Evolutionary conservation across 495 filamentous ascomycete species (phyloP).

Genomic region (Penicillium odoratum): DNA sequence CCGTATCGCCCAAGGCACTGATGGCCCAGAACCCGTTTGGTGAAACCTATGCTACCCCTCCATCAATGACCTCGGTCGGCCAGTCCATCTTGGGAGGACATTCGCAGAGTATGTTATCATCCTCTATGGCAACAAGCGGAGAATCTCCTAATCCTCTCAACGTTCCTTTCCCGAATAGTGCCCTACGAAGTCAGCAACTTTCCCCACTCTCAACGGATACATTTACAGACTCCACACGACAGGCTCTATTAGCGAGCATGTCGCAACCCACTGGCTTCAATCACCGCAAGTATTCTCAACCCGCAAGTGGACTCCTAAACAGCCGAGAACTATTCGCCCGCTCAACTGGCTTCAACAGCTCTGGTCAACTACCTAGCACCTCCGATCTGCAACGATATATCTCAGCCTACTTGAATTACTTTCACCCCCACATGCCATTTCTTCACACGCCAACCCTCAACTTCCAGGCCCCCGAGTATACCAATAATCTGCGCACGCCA

Average conservation of each 20-base stretch:
- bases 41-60: constrained; percentile 54
- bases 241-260: constrained; percentile 79
- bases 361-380: constrained; percentile 76
- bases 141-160: constrained; percentile 56
- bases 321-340: constrained; percentile 46
- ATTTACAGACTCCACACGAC: constrained; percentile 92
- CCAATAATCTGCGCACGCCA: constrained; percentile 55
- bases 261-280: constrained; percentile 73
- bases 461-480: constrained; percentile 76
- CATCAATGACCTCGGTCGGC: constrained; percentile 63
- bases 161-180: constrained; percentile 53
- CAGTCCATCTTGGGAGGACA: constrained; percentile 50
- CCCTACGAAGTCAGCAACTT: constrained; percentile 64
- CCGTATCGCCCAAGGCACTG: constrained; percentile 50
- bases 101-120: constrained; percentile 58
- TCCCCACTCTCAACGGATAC: constrained; percentile 67
- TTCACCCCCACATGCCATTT: constrained; percentile 94
- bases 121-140: constrained; percentile 56
- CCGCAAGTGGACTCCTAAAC: constrained; percentile 52
- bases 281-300: constrained; percentile 75
- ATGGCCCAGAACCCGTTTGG: constrained; percentile 48
- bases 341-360: constrained; percentile 46
- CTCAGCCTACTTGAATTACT: constrained; percentile 87
- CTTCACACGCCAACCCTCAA: constrained; percentile 89
- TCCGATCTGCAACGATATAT: constrained; percentile 91